Base-by-base conservation (phyloP, 176 grass and related monocot genomes). In the Saccharum officinarum region DNA sequence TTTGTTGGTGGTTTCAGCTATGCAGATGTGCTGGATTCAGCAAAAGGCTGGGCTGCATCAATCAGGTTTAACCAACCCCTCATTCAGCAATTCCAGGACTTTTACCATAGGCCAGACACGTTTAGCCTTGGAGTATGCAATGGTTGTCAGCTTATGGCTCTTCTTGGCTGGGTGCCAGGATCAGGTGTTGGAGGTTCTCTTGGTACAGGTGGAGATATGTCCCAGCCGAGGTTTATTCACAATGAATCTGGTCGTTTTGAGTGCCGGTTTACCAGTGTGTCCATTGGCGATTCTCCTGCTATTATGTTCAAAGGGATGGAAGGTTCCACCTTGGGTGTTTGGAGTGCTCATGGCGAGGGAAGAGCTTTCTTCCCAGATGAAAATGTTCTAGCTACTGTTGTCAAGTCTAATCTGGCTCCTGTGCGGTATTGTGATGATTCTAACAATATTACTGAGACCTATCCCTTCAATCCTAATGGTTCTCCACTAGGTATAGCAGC, bases 1-100 rank as follows among this genome's bases (percentile, higher is more conserved):
- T 98, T 98, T 94, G 97, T 96, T 72, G 97, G 93, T 82, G 97
- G 93, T 41, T 98, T 98, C 79, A 98, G 93, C 85, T 96, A 94
- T 65, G 91, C 97, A 23, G 93, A 99, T 71, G 97, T 92, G 25
- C 81, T 99, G 4, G 92, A 99, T 88, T 96, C 97, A 76, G 92
- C 82, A 0, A 99, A 99, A 88, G 97, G 93, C 18, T 99, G 92
- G 97, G 91, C 93, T 61, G 97, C 97, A 65, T 92, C 91, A 15
- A 94, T 99, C 71, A 95, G 88, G 61, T 99, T 99, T 76, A 96
- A 99, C 78, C 78, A 91, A 41, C 85, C 93, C n/a, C 81, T 98
- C 12, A 75, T 98, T 84, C 67, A 91, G 18, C 89, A 94, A 50
- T 98, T 95, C 84, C 89, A 94, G 80, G 80, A 92, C 54, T 95